These are phyloP conservation scores for Spinacia oleracea DNA, from an alignment of 179 eudicot species.

Conservation along the genomic window DNA sequence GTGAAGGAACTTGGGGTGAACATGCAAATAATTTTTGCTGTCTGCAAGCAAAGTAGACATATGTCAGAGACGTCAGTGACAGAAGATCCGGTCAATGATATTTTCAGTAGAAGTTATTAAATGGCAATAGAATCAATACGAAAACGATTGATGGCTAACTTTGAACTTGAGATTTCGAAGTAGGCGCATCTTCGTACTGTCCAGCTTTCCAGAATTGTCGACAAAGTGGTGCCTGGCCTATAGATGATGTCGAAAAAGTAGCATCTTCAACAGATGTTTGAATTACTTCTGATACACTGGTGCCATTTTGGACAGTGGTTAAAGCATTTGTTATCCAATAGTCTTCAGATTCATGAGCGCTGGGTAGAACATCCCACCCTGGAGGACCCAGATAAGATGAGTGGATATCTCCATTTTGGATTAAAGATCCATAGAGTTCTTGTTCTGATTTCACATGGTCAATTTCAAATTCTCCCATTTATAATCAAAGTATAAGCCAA, in stretches of 20 bases:
- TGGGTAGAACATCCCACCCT: constrained; percentile 30
- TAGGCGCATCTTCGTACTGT: constrained; percentile 51
- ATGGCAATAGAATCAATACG: not conserved
- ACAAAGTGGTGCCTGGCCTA: constrained; percentile 77
- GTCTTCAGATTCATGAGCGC: constrained; percentile 39
- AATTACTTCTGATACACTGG: constrained; percentile 43
- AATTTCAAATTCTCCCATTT: constrained; percentile 36
- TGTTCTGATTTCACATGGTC: constrained; percentile 42
- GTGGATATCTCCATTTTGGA: constrained; percentile 29
- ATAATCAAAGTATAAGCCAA: constrained; percentile 30
- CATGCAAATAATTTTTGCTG: constrained; percentile 62
- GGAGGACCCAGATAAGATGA: constrained; percentile 23
- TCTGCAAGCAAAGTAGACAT: constrained; percentile 42
- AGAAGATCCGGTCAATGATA: not conserved
- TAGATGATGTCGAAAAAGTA: constrained; percentile 44
- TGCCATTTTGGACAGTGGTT: constrained; percentile 41
- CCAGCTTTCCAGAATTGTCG: constrained; percentile 97
- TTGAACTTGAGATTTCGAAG: constrained; percentile 45
- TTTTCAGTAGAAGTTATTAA: not conserved
- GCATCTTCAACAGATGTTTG: constrained; percentile 45
- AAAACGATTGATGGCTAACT: constrained; percentile 41
- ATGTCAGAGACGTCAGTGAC: constrained; percentile 14
- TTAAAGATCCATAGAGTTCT: constrained; percentile 24
- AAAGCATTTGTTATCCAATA: constrained; percentile 33
- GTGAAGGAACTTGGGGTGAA: constrained; percentile 94